These are phyloP conservation scores for Cyclocybe aegerita DNA, from an alignment of 768 basidiomycete genomes.

Conservation along the genomic window DNA sequence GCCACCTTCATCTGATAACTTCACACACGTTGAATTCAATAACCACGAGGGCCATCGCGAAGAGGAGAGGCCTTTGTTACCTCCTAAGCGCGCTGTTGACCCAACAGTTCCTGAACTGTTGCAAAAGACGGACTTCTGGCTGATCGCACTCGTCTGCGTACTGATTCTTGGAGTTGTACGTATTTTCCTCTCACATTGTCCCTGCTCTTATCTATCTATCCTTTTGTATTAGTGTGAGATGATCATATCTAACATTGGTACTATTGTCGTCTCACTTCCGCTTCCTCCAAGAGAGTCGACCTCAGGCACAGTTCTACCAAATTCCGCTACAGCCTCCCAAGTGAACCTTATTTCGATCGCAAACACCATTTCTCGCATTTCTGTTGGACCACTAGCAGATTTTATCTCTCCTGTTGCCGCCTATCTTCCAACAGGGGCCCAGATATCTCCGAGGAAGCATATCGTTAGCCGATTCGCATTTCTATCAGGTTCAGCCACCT, in stretches of 20 bases:
- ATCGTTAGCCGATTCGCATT: conserved; percentile 63
- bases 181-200: conserved; percentile 11
- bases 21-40: conserved; percentile 1
- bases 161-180: conserved; percentile 70
- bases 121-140: conserved; percentile 62
- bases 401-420: conserved; percentile 62
- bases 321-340: conserved; percentile 54
- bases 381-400: conserved; percentile 72
- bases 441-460: conserved; percentile 44
- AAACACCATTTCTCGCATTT: conserved; percentile 70
- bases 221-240: conserved; percentile 58
- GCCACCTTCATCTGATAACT: conserved; percentile 1
- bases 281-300: conserved; percentile 17
- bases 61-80: conserved; percentile 34
- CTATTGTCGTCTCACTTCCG: conserved; percentile 68
- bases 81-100: conserved; percentile 8
- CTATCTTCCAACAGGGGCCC: conserved; percentile 34
- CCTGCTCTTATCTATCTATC: not conserved
- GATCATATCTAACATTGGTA: conserved; percentile 82
- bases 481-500: conserved; percentile 44
- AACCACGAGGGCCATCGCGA: conserved; percentile 7
- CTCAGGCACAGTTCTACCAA: conserved; percentile 20
- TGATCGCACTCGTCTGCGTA: conserved; percentile 49
- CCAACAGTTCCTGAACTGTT: conserved; percentile 41
- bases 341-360: conserved; percentile 68